Evolutionary conservation across 2,329 filamentous ascomycete species (phyloP), one percentile per base, ranked within the genome.

Genomic region (Fusarium buxicola): DNA sequence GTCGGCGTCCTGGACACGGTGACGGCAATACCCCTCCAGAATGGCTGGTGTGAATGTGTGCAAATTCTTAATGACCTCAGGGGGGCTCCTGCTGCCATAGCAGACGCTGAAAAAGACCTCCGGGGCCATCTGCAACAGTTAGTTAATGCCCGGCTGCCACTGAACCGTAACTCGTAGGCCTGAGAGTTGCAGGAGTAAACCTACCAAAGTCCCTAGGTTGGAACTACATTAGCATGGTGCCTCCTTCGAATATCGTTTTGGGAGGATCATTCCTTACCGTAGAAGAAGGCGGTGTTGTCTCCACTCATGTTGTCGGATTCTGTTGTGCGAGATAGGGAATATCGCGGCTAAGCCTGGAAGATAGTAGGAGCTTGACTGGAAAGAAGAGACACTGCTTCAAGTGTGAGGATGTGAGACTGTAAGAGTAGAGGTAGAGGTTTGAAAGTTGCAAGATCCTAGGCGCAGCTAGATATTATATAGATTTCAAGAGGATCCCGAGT

Each of bases 101-200:
- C 92, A 92, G 38, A 97, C 93, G 30, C 90, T 90, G 78, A 91
- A 90, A 68, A 98, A 92, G 70, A 98, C 89, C 71, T 90, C 86
- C 0, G 90, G 87, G n/a, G 89, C 91, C 93, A 97, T 97, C 79
- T 81, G 41, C 7, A 31, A 15, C 8, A 25, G 48, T 59, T 71
- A 58, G 74, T 73, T 50, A 73, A 58, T n/a, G 16, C 38, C 2
- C 8, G 9, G 5, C 24, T 31, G 9, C 9, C 31, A 24, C 13
- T 4, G 16, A 25, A 25, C 12, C 28, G 21, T 3, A 32, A 6
- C 2, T 45, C 6, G 13, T 13, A n/a, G 13, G 25, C 13, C 18
- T 13, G 28, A 8, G 32, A 28, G 34, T n/a, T 39, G 36, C 8
- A 8, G 28, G 15, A 34, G 30, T 13, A 8, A 40, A 38, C 65